Conservation (phyloP, 148 eudicot species). For the Persicaria tinctoria region DNA sequence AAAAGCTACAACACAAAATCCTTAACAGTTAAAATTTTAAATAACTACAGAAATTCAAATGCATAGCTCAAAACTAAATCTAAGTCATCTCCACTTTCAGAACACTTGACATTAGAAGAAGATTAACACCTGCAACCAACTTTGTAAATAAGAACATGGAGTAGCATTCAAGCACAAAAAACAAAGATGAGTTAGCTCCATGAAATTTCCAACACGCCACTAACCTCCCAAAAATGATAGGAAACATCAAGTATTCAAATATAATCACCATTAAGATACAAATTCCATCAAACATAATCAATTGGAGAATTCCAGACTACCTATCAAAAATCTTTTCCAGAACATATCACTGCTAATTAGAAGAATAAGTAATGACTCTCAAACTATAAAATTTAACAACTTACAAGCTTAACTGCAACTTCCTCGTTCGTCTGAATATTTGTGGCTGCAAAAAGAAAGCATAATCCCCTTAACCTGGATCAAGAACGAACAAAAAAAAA, state of each 20-base stretch:
- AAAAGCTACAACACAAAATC: neutral
- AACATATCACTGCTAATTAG: neutral
- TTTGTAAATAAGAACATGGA: neutral
- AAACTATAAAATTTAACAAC: constrained; percentile 14
- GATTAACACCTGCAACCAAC: neutral
- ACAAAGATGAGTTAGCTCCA: neutral
- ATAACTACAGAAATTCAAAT: neutral
- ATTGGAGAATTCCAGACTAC: neutral
- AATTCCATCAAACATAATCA: neutral
- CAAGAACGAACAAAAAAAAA: neutral
- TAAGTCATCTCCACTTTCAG: neutral
- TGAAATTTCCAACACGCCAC: neutral
- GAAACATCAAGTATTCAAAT: neutral
- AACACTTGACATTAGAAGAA: neutral
- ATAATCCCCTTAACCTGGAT: neutral
- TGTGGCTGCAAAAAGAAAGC: constrained; percentile 35
- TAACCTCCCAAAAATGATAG: neutral
- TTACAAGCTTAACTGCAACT: constrained; percentile 74
- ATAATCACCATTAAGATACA: neutral
- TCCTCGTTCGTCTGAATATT: constrained; percentile 74
- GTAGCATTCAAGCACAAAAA: neutral
- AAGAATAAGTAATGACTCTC: neutral
- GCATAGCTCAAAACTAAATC: neutral
- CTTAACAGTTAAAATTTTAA: neutral
- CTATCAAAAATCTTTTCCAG: neutral